Conservation (phyloP, 78 protist genomes). For the Cavenderia fasciculata region DNA sequence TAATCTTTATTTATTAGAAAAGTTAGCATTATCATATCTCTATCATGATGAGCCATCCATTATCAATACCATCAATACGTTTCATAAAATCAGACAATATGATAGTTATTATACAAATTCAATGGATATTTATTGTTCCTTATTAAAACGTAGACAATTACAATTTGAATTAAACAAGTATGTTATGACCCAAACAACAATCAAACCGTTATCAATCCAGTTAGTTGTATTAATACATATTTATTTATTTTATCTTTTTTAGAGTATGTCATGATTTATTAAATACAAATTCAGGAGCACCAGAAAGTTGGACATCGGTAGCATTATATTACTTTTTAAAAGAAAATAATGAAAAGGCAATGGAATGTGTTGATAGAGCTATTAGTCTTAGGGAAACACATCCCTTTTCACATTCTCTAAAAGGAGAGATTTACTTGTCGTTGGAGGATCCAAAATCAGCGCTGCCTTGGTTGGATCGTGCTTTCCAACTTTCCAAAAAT, state of each 20-base stretch:
- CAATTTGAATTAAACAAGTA: slow-evolving; percentile 67
- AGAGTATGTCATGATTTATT: slow-evolving; percentile 61
- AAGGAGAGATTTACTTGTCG: slow-evolving; percentile 47
- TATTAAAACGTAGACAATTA: slow-evolving; percentile 54
- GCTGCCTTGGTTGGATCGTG: slow-evolving; percentile 51
- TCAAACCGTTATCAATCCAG: no score
- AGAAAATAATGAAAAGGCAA: slow-evolving; percentile 55
- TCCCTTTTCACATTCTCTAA: slow-evolving; percentile 52
- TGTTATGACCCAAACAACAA: not conserved
- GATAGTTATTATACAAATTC: slow-evolving; percentile 68
- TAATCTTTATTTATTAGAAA: slow-evolving; percentile 47
- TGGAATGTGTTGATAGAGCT: slow-evolving; percentile 64
- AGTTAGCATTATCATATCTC: slow-evolving; percentile 50
- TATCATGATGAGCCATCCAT: slow-evolving; percentile 74
- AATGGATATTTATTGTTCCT: slow-evolving; percentile 72
- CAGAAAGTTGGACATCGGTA: slow-evolving; percentile 68
- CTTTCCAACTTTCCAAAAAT: slow-evolving; percentile 56
- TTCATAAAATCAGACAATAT: slow-evolving; percentile 31
- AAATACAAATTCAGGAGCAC: slow-evolving; percentile 5
- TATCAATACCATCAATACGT: slow-evolving; percentile 36
- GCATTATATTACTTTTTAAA: slow-evolving; percentile 49
- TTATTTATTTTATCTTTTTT: not conserved
- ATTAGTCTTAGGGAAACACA: slow-evolving; percentile 36
- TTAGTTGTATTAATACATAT: no score
- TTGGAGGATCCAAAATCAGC: slow-evolving; percentile 66